Percentiles rank a stretch among this genome's conserved stretches.
Conservation (phyloP, 2,329 filamentous ascomycete genomes). For the Penicillium griseofulvum region DNA sequence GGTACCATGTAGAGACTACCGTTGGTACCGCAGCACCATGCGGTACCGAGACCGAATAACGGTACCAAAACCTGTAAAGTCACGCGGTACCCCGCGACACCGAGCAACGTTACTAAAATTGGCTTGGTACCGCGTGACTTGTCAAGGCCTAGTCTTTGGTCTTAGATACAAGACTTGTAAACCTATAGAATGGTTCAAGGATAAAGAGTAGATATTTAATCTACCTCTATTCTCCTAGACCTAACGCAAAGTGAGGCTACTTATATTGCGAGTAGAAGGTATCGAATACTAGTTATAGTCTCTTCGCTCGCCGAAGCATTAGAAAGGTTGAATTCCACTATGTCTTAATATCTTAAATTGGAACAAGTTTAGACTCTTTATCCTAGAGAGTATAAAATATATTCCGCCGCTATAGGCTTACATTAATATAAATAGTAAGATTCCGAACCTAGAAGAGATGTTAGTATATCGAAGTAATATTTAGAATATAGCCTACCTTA, state of each 20-base stretch:
- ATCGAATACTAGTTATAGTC: background rate
- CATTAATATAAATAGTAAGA: background rate
- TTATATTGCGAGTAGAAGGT: background rate
- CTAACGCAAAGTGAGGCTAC: background rate
- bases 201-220: background rate
- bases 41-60: too few species aligned
- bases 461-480: background rate
- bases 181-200: too few species aligned
- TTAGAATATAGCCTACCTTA: background rate
- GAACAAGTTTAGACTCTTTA: background rate
- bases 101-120: too few species aligned
- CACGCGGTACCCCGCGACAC: too few species aligned
- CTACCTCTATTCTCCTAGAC: background rate
- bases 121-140: too few species aligned
- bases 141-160: background rate
- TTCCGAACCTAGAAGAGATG: background rate
- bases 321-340: background rate
- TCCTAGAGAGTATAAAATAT: background rate
- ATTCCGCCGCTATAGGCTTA: background rate
- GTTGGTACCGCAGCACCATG: too few species aligned
- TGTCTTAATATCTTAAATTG: background rate
- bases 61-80: too few species aligned
- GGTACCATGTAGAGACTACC: too few species aligned
- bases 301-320: background rate
- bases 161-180: background rate